Percentiles rank a stretch among this genome's conserved stretches.
Evolutionary conservation across 768 basidiomycete genomes (phyloP).

Genomic region (Leccinum rimulosum): DNA sequence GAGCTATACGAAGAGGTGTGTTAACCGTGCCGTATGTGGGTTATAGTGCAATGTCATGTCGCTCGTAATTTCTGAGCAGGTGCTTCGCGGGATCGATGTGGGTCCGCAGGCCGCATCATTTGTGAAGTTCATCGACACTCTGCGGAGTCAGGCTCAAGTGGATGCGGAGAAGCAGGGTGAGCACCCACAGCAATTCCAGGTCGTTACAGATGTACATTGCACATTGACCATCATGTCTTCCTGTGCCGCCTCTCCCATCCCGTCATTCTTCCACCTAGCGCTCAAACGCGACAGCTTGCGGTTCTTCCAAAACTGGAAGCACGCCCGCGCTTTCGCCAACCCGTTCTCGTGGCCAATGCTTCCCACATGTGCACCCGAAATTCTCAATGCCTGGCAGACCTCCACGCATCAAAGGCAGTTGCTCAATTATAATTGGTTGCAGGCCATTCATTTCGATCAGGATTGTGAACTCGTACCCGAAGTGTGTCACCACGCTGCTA

Average conservation of each 20-base stretch:
- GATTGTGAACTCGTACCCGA: conserved; percentile 21
- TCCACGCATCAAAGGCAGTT: conserved; percentile 25
- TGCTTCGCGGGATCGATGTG: conserved; percentile 19
- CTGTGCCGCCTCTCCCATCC: background rate
- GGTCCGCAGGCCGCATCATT: conserved; percentile 20
- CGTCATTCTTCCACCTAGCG: conserved; percentile 5
- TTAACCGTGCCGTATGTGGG: background rate
- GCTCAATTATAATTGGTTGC: conserved; percentile 31
- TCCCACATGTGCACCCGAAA: conserved; percentile 23
- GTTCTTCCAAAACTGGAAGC: conserved; percentile 34
- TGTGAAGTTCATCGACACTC: conserved; percentile 23
- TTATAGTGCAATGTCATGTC: background rate
- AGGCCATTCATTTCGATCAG: conserved; percentile 30
- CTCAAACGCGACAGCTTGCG: conserved; percentile 21
- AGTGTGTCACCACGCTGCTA: conserved; percentile 10
- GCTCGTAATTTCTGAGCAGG: conserved; percentile 12
- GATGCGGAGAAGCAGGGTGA: conserved; percentile 29
- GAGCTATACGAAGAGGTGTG: conserved; percentile 31
- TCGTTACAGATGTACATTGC: background rate
- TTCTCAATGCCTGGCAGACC: conserved; percentile 27
- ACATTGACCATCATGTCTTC: background rate
- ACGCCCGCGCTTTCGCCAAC: conserved; percentile 30
- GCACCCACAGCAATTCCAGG: conserved; percentile 1
- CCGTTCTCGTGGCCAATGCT: conserved; percentile 36
- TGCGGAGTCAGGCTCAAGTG: conserved; percentile 24